These are phyloP conservation scores for Cadophora gregata DNA, from an alignment of 2,329 filamentous ascomycete species.

Conservation along the genomic window DNA sequence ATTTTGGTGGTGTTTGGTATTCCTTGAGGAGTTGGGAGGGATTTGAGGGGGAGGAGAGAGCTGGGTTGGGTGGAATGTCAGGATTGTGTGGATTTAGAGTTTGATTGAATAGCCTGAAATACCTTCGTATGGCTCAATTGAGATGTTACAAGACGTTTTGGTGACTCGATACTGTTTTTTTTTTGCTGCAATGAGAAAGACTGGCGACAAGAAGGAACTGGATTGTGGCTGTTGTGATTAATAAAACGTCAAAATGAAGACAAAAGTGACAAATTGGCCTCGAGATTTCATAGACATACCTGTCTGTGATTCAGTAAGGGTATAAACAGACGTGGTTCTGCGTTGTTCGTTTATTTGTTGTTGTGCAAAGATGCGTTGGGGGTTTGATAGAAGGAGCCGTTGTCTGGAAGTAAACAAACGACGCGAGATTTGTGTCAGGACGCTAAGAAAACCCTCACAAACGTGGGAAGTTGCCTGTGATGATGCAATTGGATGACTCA, in stretches of 20 bases:
- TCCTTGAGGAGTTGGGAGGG: background rate
- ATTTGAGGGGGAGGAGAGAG: background rate
- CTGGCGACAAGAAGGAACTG: background rate
- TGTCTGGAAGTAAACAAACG: background rate
- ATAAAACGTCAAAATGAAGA: background rate
- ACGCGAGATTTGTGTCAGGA: background rate
- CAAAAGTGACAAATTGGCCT: background rate
- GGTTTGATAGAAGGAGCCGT: background rate
- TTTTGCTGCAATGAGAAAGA: background rate
- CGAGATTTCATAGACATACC: background rate
- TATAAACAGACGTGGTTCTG: background rate
- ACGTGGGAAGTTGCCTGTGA: background rate
- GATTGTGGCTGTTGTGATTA: background rate
- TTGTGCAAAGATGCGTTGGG: background rate
- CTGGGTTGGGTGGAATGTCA: background rate
- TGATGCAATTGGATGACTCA: background rate
- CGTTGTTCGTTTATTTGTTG: background rate
- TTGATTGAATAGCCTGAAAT: background rate
- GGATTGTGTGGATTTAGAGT: background rate
- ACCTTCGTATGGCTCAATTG: background rate
- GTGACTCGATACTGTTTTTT: background rate
- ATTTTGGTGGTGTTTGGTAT: background rate
- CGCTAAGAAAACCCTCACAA: background rate
- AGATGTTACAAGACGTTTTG: background rate
- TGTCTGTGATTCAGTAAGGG: background rate